These are phyloP conservation scores for Baudoinia panamericana DNA, from an alignment of 495 filamentous ascomycete species.

Conservation along the genomic window DNA sequence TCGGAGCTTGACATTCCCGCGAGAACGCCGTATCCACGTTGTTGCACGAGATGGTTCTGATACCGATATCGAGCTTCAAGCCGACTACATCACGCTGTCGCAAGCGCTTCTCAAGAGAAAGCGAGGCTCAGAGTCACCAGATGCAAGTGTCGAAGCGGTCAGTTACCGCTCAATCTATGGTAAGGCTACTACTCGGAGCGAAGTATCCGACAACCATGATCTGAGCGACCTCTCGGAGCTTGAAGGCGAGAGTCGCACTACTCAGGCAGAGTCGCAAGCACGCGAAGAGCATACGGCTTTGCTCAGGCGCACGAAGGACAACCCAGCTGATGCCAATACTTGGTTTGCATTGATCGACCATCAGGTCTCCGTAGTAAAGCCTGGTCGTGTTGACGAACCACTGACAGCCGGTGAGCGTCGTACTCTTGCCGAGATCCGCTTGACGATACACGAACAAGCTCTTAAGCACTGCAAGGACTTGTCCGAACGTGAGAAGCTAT, in stretches of 20 bases:
- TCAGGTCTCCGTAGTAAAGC: conserved; percentile 51
- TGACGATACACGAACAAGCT: conserved; percentile 72
- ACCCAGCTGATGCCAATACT: conserved; percentile 50
- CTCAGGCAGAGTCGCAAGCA: conserved; percentile 29
- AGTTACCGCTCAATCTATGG: conserved; percentile 57
- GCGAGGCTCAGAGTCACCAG: conserved; percentile 19
- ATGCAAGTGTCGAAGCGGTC: conserved; percentile 28
- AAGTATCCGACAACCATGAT: conserved; percentile 32
- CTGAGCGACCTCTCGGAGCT: conserved; percentile 42
- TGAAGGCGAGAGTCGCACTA: conserved; percentile 29
- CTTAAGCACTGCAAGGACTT: conserved; percentile 37
- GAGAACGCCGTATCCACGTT: not conserved
- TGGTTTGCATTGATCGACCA: conserved; percentile 69
- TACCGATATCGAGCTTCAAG: not conserved
- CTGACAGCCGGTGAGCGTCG: conserved; percentile 42
- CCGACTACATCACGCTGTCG: conserved; percentile 20
- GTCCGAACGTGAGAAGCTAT: conserved; percentile 41
- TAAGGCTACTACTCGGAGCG: conserved; percentile 4
- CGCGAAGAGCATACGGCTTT: conserved; percentile 45
- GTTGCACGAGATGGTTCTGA: not conserved
- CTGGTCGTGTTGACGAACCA: conserved; percentile 24
- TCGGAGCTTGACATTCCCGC: not conserved
- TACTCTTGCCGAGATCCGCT: conserved; percentile 61
- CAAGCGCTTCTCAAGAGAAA: conserved; percentile 13
- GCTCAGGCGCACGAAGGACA: conserved; percentile 41